Evolutionary conservation across 331 rosid genomes (phyloP).

Genomic region (Malus hybrid): DNA sequence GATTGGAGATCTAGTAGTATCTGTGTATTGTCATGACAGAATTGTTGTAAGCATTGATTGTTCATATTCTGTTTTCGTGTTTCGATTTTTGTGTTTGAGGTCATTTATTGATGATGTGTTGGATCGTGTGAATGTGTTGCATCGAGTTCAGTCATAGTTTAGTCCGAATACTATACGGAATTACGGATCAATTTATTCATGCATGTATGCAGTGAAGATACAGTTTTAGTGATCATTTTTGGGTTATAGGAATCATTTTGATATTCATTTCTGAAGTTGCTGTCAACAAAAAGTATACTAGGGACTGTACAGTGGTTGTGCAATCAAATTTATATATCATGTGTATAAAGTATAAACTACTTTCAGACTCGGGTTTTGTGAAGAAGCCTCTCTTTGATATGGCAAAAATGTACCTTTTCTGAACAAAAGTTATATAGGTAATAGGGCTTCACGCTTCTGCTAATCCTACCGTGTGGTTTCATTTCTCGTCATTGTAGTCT

Average conservation of each 20-base stretch:
- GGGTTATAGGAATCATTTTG: background rate
- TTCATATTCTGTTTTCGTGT: background rate
- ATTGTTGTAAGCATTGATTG: background rate
- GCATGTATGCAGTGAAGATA: background rate
- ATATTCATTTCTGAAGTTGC: background rate
- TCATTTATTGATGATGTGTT: background rate
- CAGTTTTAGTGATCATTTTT: background rate
- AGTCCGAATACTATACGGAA: background rate
- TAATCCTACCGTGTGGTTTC: no score
- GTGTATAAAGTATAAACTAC: background rate
- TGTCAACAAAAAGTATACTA: background rate
- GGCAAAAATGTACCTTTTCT: background rate
- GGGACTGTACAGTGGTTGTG: background rate
- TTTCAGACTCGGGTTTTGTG: background rate
- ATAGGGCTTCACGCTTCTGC: background rate
- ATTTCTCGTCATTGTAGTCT: background rate
- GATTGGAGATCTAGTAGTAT: slow-evolving; percentile 23
- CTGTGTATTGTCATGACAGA: slow-evolving; percentile 10
- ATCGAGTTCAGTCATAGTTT: background rate
- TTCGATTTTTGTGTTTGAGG: background rate
- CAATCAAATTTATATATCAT: background rate
- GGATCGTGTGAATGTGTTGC: background rate
- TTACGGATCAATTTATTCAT: background rate
- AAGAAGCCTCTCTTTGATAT: background rate
- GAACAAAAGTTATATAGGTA: background rate